A percentile compares a stretch with the other conserved stretches of the same genome.
Evolutionary conservation across 768 basidiomycete genomes (phyloP).

Genomic region (Xerocomus spinulosus): DNA sequence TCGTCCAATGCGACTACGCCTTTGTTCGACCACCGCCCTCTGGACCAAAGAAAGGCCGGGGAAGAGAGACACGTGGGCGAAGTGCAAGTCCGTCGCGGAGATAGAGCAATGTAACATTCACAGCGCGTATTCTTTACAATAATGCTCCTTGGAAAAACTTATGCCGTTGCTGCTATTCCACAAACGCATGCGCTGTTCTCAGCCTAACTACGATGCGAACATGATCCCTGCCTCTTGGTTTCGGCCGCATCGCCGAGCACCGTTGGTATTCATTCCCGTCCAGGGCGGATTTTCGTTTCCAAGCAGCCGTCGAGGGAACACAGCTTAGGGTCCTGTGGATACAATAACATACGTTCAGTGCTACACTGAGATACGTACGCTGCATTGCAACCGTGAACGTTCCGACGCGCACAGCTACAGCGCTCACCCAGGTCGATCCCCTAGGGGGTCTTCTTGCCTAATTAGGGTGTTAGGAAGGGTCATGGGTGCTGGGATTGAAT

Average conservation of each 20-base stretch:
- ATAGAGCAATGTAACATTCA: slow-evolving; percentile 18
- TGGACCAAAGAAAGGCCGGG: slow-evolving; percentile 73
- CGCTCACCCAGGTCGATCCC: background rate
- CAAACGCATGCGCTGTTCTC: background rate
- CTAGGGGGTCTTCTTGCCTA: slow-evolving; percentile 13
- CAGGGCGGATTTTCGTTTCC: slow-evolving; percentile 3
- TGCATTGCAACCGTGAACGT: background rate
- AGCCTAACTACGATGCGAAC: slow-evolving; percentile 4
- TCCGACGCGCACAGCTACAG: background rate
- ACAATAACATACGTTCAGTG: background rate
- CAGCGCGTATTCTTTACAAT: background rate
- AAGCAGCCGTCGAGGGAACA: slow-evolving; percentile 1
- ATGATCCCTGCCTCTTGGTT: background rate
- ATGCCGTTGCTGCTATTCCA: background rate
- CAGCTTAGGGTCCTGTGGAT: background rate
- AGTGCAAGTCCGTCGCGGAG: slow-evolving; percentile 78
- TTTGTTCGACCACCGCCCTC: slow-evolving; percentile 84
- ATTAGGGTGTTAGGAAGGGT: background rate
- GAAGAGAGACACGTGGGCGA: slow-evolving; percentile 57
- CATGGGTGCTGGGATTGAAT: slow-evolving; percentile 10
- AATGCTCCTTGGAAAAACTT: background rate
- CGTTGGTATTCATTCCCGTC: slow-evolving; percentile 10
- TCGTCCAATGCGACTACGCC: slow-evolving; percentile 85
- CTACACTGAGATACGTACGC: background rate
- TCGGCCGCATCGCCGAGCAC: background rate